These are phyloP conservation scores for Colletotrichum sp. DNA, from an alignment of 2,329 filamentous ascomycete genomes.

Conservation along the genomic window DNA sequence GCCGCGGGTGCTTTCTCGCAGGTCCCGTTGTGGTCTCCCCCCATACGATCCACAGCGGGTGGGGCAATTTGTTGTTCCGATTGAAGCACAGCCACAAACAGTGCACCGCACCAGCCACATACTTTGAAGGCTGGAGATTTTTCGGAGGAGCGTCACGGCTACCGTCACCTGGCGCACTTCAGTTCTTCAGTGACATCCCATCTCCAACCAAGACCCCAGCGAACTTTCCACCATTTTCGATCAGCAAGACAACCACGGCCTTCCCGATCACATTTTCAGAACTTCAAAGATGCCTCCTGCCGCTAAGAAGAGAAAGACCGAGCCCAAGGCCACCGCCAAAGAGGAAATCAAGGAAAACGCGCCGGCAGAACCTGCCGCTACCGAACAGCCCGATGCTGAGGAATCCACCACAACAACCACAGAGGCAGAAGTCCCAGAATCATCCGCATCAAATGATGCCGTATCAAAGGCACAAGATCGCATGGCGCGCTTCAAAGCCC, in stretches of 20 bases:
- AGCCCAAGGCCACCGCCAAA: conserved; percentile 24
- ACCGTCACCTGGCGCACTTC: neutral
- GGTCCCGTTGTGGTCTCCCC: conserved; percentile 4
- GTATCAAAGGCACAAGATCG: conserved; percentile 65
- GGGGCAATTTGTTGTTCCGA: conserved; percentile 7
- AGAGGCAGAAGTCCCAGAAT: conserved; percentile 19
- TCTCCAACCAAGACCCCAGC: neutral
- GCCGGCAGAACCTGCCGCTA: conserved; percentile 9
- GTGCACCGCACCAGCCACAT: neutral
- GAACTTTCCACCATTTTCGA: neutral
- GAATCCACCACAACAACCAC: conserved; percentile 24
- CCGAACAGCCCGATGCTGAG: conserved; percentile 23
- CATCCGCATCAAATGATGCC: conserved; percentile 26
- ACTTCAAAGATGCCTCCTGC: conserved; percentile 41
- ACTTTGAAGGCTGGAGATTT: neutral
- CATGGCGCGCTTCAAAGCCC: conserved; percentile 82
- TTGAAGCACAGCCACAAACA: neutral
- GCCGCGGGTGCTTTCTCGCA: conserved; percentile 15
- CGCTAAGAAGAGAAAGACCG: conserved; percentile 50
- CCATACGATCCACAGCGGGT: neutral
- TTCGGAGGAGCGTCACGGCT: conserved; percentile 6
- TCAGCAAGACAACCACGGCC: neutral
- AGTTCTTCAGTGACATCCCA: neutral
- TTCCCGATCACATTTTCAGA: neutral
- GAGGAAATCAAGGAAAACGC: conserved; percentile 12